Percentiles rank a stretch among this genome's conserved stretches.
Conservation (phyloP, 495 filamentous ascomycete species). For the Penicillium pulvis region DNA sequence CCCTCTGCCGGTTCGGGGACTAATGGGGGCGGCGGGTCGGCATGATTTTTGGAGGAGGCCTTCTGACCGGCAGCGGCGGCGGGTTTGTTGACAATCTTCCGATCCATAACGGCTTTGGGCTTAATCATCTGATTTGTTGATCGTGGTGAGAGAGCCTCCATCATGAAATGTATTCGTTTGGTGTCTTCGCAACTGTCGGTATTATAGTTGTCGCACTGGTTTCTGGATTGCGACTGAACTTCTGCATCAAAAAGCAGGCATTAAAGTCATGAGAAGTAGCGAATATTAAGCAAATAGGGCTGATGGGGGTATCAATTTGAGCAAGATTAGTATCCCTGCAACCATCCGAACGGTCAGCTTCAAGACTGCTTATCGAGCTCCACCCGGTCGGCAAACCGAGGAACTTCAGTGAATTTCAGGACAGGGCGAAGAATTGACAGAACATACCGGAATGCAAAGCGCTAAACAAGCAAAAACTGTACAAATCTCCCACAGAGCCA, state of each 20-base stretch:
- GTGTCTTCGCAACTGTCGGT: slow-evolving; percentile 16
- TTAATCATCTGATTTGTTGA: slow-evolving; percentile 63
- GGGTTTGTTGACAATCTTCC: slow-evolving; percentile 57
- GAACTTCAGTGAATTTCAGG: slow-evolving; percentile 3
- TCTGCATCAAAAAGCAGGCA: slow-evolving; percentile 24
- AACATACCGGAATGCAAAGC: slow-evolving; percentile 32
- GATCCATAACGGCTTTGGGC: slow-evolving; percentile 43
- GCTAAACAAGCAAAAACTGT: slow-evolving; percentile 34
- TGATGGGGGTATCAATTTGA: slow-evolving; percentile 29
- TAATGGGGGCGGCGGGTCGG: slow-evolving; percentile 73
- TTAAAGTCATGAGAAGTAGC: slow-evolving; percentile 23
- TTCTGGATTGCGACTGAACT: slow-evolving; percentile 14
- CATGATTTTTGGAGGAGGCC: slow-evolving; percentile 57
- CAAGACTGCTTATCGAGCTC: slow-evolving; percentile 7
- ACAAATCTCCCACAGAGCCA: slow-evolving; percentile 24
- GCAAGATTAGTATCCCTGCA: slow-evolving; percentile 37
- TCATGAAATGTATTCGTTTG: slow-evolving; percentile 28
- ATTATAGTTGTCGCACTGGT: slow-evolving; percentile 19
- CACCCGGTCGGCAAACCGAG: slow-evolving; percentile 26
- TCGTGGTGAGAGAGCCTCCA: slow-evolving; percentile 73
- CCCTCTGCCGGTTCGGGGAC: slow-evolving; percentile 75
- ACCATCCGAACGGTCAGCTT: slow-evolving; percentile 18
- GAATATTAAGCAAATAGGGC: slow-evolving; percentile 15
- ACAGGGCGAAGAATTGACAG: slow-evolving; percentile 3
- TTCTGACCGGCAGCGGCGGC: slow-evolving; percentile 50